Evolutionary conservation across 345 rosid species (phyloP).

Genomic region (Euphorbia tirucalli): DNA sequence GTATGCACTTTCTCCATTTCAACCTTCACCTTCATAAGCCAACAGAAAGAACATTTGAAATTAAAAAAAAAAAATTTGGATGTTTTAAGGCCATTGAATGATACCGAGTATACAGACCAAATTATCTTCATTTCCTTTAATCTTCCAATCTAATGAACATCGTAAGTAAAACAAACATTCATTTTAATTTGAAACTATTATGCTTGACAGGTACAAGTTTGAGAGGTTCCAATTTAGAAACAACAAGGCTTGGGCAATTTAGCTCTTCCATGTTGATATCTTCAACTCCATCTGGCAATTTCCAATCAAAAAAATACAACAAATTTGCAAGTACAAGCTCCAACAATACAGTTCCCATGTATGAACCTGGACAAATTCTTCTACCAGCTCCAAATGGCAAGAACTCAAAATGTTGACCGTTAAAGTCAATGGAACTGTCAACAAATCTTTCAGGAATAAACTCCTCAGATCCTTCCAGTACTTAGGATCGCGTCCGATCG

Average conservation of each 20-base stretch:
- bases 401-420: conserved; percentile 43
- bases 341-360: conserved; percentile 31
- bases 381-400: conserved; percentile 53
- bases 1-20: too few relatives aligned
- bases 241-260: conserved; percentile 17
- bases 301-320: conserved; percentile 40
- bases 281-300: conserved; percentile 35
- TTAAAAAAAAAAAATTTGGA: too few relatives aligned
- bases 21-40: too few relatives aligned
- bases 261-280: conserved; percentile 37
- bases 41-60: too few relatives aligned
- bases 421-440: conserved; percentile 37
- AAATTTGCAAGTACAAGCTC: conserved; percentile 40
- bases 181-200: too few relatives aligned
- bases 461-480: conserved; percentile 38
- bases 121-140: too few relatives aligned
- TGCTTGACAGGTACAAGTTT: conserved; percentile 30
- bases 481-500: conserved; percentile 43
- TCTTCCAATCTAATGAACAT: too few relatives aligned
- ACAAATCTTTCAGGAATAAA: conserved; percentile 45
- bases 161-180: too few relatives aligned
- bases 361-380: conserved; percentile 11
- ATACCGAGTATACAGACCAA: too few relatives aligned
- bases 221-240: conserved; percentile 25
- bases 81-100: too few relatives aligned